Evolutionary conservation across 2,329 filamentous ascomycete species (phyloP).

Genomic region (Hymenotorrendiella dingleyae): DNA sequence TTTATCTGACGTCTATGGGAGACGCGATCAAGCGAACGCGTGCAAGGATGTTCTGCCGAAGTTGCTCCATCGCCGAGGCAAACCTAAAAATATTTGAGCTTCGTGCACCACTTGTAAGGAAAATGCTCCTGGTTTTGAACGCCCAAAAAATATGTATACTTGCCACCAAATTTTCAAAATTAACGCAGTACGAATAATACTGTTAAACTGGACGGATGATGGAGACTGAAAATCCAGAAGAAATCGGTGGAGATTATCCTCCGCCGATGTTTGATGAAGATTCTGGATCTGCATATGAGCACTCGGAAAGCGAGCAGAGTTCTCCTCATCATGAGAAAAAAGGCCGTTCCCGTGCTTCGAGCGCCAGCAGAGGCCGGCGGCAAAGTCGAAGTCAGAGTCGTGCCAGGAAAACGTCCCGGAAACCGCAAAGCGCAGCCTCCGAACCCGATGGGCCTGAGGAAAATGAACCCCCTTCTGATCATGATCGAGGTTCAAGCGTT

Average conservation of each 20-base stretch:
- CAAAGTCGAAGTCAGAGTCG: not conserved
- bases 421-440: too few species aligned
- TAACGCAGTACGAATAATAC: slow-evolving; percentile 1
- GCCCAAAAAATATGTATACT: slow-evolving; percentile 5
- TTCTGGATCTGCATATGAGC: slow-evolving; percentile 27
- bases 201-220: not conserved
- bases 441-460: not conserved
- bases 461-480: not conserved
- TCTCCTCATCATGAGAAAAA: slow-evolving; percentile 11
- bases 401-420: not conserved
- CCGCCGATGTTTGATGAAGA: slow-evolving; percentile 18
- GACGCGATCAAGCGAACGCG: not conserved
- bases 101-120: too few species aligned
- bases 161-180: slow-evolving; percentile 7
- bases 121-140: too few species aligned
- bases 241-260: not conserved
- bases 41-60: slow-evolving; percentile 4
- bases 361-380: slow-evolving; percentile 1
- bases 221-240: not conserved
- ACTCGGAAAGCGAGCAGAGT: slow-evolving; percentile 13
- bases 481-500: not conserved
- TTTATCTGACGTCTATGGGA: too few species aligned
- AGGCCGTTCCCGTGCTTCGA: slow-evolving; percentile 3
- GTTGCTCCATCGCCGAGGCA: not conserved
- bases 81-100: too few species aligned